phyloP scores from a whole-genome alignment of 768 basidiomycete genomes.

The Glaciozyma antarctica region DNA sequence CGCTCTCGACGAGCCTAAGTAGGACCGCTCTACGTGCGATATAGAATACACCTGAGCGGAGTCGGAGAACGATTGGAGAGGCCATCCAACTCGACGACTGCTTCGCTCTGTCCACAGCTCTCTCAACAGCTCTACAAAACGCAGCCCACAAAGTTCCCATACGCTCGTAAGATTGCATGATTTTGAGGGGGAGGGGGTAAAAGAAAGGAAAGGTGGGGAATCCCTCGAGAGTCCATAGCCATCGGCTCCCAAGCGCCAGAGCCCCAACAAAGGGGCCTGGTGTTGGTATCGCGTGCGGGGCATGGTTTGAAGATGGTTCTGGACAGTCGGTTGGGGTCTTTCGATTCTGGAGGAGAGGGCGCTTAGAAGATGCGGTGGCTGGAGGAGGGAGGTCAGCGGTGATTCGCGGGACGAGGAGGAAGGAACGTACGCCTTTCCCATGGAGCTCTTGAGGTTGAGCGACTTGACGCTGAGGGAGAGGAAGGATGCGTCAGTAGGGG shows the following conservation, averaged over 20 bases:
- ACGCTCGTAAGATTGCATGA: too few relatives aligned
- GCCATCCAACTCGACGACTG: too few relatives aligned
- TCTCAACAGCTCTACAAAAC: too few relatives aligned
- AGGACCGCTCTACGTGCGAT: too few relatives aligned
- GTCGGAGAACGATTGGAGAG: too few relatives aligned
- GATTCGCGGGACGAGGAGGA: too few relatives aligned
- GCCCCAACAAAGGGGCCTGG: neutral
- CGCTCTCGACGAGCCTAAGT: too few relatives aligned
- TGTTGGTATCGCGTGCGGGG: slow-evolving; percentile 10
- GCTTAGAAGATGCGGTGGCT: slow-evolving; percentile 72
- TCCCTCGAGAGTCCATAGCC: neutral
- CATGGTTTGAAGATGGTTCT: neutral
- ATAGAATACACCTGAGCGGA: too few relatives aligned
- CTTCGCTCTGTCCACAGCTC: too few relatives aligned
- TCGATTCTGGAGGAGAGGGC: neutral
- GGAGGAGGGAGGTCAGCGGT: too few relatives aligned
- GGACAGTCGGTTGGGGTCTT: neutral
- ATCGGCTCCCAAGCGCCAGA: slow-evolving; percentile 10
- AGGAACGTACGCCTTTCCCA: slow-evolving; percentile 69
- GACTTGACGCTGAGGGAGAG: slow-evolving; percentile 90
- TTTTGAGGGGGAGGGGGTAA: neutral
- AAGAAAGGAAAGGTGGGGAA: neutral
- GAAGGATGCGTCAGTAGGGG: slow-evolving; percentile 42
- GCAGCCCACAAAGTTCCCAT: too few relatives aligned
- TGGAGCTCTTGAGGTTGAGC: slow-evolving; percentile 95